Percentiles rank a stretch among this genome's conserved stretches.
These are phyloP conservation scores for Emericellopsis atlantica DNA, from an alignment of 2,329 filamentous ascomycete species.

Conservation along the genomic window DNA sequence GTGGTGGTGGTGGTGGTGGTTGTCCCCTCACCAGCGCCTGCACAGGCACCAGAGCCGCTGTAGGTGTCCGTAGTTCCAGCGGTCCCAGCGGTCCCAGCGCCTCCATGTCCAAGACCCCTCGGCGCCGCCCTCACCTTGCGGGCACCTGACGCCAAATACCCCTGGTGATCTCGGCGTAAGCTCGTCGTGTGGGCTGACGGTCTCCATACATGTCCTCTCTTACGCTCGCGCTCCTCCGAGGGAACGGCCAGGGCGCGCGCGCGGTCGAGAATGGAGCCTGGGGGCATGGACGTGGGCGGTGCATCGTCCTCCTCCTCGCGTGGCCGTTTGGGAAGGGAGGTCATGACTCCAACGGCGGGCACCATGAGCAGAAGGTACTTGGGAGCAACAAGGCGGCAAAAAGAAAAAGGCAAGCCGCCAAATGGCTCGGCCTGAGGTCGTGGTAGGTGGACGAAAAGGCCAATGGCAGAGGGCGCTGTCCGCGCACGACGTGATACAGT, in stretches of 20 bases:
- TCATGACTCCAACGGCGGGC: no score
- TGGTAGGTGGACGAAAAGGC: no score
- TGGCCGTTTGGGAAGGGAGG: neutral
- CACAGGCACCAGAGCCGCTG: neutral
- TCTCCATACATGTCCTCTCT: neutral
- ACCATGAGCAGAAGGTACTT: no score
- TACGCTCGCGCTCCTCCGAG: conserved; percentile 2
- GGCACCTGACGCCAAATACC: neutral
- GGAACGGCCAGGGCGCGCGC: conserved; percentile 9
- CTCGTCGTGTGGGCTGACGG: conserved; percentile 2
- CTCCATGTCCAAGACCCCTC: neutral
- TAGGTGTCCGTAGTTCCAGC: neutral
- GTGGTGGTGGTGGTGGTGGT: conserved; percentile 1
- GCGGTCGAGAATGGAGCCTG: conserved; percentile 9
- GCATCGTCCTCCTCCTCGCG: neutral
- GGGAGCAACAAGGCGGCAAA: no score
- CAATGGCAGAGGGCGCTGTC: no score
- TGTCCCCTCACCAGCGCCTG: neutral
- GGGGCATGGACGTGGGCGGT: neutral
- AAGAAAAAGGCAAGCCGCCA: no score
- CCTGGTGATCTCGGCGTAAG: no score
- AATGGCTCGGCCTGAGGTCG: no score
- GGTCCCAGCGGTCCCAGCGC: neutral
- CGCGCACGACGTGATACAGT: no score
- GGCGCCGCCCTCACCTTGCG: neutral